Evolutionary conservation across 2,329 filamentous ascomycete genomes (phyloP).

Genomic region (Phyllosticta citribraziliensis): DNA sequence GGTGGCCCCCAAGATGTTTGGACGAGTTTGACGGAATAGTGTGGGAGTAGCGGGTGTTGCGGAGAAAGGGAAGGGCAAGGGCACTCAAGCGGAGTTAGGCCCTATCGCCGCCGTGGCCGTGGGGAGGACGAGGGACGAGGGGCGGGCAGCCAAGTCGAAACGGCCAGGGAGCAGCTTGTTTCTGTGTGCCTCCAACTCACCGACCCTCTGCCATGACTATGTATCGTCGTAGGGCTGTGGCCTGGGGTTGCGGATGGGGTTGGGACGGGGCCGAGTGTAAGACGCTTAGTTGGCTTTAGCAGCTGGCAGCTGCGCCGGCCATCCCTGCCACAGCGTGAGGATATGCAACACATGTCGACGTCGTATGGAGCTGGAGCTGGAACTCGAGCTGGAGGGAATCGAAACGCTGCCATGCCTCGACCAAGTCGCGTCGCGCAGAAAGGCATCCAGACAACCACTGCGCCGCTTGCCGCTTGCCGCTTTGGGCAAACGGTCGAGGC

Average conservation of each 20-base stretch:
- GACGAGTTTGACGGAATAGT: neutral
- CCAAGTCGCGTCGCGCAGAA: neutral
- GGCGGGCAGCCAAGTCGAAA: neutral
- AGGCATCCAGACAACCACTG: neutral
- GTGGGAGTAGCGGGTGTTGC: neutral
- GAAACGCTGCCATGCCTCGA: neutral
- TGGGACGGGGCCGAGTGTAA: constrained; percentile 14
- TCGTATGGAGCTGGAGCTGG: neutral
- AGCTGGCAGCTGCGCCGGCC: neutral
- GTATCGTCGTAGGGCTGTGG: constrained; percentile 17
- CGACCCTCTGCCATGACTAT: neutral
- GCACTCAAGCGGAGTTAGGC: neutral
- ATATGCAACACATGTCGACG: neutral
- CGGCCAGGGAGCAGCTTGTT: neutral
- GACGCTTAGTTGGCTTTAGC: constrained; percentile 17
- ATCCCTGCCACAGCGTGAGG: neutral
- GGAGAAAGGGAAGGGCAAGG: neutral
- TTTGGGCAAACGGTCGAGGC: neutral
- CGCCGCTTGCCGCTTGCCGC: neutral
- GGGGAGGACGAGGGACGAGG: too few relatives aligned
- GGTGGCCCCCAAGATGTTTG: neutral
- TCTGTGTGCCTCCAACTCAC: neutral
- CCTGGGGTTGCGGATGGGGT: neutral
- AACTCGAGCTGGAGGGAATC: neutral
- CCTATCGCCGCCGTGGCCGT: neutral